Evolutionary conservation across 2,329 filamentous ascomycete species (phyloP).

Genomic region (Hypoxylon sp.): DNA sequence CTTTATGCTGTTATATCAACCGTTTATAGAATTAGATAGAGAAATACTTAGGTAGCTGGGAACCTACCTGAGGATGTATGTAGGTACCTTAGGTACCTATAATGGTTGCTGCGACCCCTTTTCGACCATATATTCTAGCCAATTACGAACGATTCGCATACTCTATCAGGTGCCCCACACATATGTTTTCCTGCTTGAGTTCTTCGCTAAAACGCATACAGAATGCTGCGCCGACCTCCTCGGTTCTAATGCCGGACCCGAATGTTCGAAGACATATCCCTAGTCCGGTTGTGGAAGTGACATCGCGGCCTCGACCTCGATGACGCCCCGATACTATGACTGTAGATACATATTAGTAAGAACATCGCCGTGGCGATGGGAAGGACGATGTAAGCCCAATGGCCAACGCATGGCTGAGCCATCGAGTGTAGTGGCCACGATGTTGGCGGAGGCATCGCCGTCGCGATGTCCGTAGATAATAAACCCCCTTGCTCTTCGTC

Average conservation of each 20-base stretch:
- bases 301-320: not conserved
- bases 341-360: not conserved
- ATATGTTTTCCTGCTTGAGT: no score
- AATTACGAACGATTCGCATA: no score
- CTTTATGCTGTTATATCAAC: no score
- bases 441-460: not conserved
- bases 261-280: not conserved
- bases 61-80: no score
- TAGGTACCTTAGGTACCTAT: no score
- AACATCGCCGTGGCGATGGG: not conserved
- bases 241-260: not conserved
- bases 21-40: no score
- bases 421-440: slow-evolving; percentile 3
- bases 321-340: not conserved
- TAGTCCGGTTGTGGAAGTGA: not conserved
- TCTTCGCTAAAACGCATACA: no score
- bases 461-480: not conserved
- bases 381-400: not conserved
- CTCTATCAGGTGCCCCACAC: no score
- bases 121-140: no score
- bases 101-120: no score
- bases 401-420: not conserved
- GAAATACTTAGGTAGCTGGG: no score
- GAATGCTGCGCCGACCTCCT: no score
- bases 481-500: not conserved